Conservation (phyloP, 2,329 filamentous ascomycete species). For the Pestalotiopsis fici region DNA sequence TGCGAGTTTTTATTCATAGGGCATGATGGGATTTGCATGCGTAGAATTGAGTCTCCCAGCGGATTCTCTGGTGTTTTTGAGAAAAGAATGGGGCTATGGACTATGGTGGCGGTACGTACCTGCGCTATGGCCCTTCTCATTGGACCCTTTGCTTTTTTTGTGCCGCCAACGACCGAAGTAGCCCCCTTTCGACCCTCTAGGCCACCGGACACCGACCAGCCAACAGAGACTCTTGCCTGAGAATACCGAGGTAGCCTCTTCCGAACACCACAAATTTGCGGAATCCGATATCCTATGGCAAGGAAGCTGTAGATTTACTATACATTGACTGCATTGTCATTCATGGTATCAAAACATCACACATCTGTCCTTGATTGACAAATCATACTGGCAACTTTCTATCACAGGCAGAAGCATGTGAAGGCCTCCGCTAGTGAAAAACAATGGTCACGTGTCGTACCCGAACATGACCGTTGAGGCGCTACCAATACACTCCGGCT, state of each 20-base stretch:
- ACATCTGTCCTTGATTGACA: background rate
- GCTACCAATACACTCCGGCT: background rate
- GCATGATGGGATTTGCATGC: conserved; percentile 18
- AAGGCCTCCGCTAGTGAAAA: background rate
- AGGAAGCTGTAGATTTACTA: background rate
- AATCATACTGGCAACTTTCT: background rate
- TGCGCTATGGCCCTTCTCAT: background rate
- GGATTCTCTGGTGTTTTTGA: conserved; percentile 10
- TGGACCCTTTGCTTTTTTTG: background rate
- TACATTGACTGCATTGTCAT: background rate
- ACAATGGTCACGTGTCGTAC: background rate
- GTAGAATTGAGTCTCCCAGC: conserved; percentile 17
- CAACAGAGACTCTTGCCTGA: background rate
- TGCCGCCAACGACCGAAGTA: conserved; percentile 5
- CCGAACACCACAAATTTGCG: background rate
- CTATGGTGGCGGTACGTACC: background rate
- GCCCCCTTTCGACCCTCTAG: background rate
- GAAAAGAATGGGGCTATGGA: background rate
- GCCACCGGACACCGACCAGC: background rate
- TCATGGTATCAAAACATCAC: no score
- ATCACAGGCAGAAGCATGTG: background rate
- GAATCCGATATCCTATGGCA: background rate
- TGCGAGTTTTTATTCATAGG: conserved; percentile 12
- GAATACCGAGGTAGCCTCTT: background rate
- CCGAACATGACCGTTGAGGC: background rate